Conservation (phyloP, 768 basidiomycete genomes). For the Mycena albidolilacea region DNA sequence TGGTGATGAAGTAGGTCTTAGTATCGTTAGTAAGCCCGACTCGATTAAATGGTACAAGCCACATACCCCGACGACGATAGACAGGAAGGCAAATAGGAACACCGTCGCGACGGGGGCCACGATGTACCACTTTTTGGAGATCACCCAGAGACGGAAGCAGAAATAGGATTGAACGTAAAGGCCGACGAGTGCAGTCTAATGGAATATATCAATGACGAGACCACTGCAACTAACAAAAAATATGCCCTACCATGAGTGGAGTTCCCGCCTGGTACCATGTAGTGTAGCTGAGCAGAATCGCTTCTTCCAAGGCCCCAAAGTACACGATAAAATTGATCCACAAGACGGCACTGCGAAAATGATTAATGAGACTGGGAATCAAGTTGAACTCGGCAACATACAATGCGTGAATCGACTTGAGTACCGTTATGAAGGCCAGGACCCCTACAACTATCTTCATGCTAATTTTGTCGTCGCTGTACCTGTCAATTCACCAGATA, state of each 20-base stretch:
- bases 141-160: constrained; percentile 48
- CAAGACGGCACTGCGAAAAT: constrained; percentile 44
- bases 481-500: too few species aligned
- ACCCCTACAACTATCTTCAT: constrained; percentile 44
- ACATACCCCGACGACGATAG: constrained; percentile 48
- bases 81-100: constrained; percentile 47
- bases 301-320: constrained; percentile 48
- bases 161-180: constrained; percentile 53
- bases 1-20: constrained; percentile 49
- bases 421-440: constrained; percentile 45
- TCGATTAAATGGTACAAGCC: not conserved
- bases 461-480: constrained; percentile 40
- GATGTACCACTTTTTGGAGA: constrained; percentile 45
- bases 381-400: constrained; percentile 31
- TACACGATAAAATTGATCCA: constrained; percentile 50
- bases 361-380: not conserved
- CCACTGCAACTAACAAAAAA: not conserved
- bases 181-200: constrained; percentile 50
- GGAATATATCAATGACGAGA: not conserved
- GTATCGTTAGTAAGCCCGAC: not conserved
- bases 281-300: constrained; percentile 48
- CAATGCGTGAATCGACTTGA: constrained; percentile 52
- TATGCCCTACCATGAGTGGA: constrained; percentile 45
- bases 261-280: constrained; percentile 53
- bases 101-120: constrained; percentile 43